Base-by-base conservation (phyloP, 345 rosid species). In the Heritiera fomes region DNA sequence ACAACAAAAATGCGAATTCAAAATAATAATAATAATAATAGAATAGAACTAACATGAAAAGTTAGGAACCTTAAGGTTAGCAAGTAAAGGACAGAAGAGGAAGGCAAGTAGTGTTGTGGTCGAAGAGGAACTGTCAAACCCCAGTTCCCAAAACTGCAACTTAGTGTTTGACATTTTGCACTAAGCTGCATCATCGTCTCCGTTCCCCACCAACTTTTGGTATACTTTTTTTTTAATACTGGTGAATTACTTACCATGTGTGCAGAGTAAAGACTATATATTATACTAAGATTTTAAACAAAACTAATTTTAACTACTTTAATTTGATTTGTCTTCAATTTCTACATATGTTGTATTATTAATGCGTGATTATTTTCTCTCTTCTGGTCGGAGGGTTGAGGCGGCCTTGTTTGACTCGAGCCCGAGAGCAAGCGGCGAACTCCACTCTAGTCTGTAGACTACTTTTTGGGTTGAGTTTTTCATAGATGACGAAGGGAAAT, bases 131-230 rank as follows among this genome's bases (percentile, higher is more conserved):
- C 83, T 85, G 87, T 85, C 87, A 84, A 84, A 78, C 83, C 76
- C 86, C 91, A 80, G 79, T 85, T 88, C 93, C 90, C 89, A 79
- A 85, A 82, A 86, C 85, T 74, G 86, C 80, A 88, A 82, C 89
- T 79, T 90, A 85, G 93, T 80, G 90, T 89, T 90, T 90, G 94
- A 91, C 95, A 88, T 89, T 90, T 94, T 89, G 93, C 91, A 85
- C 80, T 88, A 79, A 41, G 43, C 77, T 75, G 85, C 84, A 82
- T 77, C 84, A 71, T 81, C 63, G 43, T 82, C 30, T 46, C 0
- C 49, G 2, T 50, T 38, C 45, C 64, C 78, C 15, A 63, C 63
- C 66, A 8, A 58, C 84, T 81, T 85, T 80, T 83, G 38, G 38
- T 34, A 0, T 34, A 1, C 3, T 34, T 34, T 34, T 23, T 10